Evolutionary conservation across 83 land plant genomes (phyloP).

Genomic region (Picea mariana): DNA sequence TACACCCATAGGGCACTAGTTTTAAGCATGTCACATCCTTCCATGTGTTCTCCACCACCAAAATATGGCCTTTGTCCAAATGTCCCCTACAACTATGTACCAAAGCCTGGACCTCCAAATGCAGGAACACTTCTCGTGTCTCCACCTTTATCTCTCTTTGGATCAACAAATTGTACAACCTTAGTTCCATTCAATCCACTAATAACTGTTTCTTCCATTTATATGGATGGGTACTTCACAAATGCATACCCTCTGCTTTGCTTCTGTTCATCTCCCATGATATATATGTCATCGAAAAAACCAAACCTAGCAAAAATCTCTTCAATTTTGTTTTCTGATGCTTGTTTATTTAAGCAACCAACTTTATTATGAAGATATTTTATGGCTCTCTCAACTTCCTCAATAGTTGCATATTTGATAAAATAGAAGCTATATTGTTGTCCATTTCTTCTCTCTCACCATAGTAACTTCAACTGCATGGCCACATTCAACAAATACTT

Average conservation of each 20-base stretch:
- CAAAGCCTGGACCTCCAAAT: conserved; percentile 74
- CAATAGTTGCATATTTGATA: conserved; percentile 82
- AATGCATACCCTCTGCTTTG: conserved; percentile 98
- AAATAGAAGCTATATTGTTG: conserved; percentile 70
- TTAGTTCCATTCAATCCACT: conserved; percentile 87
- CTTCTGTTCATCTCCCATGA: conserved; percentile 87
- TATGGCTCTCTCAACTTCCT: conserved; percentile 95
- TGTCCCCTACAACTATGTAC: conserved; percentile 54
- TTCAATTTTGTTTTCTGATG: conserved; percentile 69
- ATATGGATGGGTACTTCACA: conserved; percentile 75
- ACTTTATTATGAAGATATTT: conserved; percentile 89
- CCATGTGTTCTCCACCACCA: conserved; percentile 29
- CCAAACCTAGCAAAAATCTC: conserved; percentile 93
- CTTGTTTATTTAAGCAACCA: conserved; percentile 68
- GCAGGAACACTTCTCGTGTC: conserved; percentile 77
- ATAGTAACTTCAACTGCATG: too few species aligned
- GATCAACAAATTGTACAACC: conserved; percentile 92
- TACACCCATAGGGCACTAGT: conserved; percentile 51
- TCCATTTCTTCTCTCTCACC: too few species aligned
- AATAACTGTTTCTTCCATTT: conserved; percentile 83
- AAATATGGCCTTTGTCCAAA: conserved; percentile 34
- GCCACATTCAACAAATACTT: too few species aligned
- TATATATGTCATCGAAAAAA: conserved; percentile 88
- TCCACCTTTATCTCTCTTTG: conserved; percentile 80
- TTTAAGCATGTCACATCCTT: conserved; percentile 26